These are phyloP conservation scores for Polyplosphaeria fusca DNA, from an alignment of 495 filamentous ascomycete species.

Conservation along the genomic window DNA sequence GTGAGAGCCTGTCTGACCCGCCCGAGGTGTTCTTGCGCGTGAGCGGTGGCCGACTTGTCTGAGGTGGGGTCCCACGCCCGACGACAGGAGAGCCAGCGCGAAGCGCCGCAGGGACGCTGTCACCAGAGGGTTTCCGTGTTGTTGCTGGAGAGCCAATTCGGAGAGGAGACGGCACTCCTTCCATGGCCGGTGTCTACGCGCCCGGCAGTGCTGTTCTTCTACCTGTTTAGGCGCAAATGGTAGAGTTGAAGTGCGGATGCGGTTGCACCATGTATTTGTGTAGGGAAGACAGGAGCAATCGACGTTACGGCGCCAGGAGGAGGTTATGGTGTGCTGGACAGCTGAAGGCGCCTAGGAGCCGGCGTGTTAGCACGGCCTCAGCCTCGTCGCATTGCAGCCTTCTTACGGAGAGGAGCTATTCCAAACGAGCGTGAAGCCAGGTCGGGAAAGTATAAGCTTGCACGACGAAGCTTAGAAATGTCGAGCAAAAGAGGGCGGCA, in stretches of 20 bases:
- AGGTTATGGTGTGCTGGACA: neutral
- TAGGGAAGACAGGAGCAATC: too few relatives aligned
- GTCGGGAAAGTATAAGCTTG: neutral
- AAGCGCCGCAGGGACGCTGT: constrained; percentile 23
- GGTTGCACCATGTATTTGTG: neutral
- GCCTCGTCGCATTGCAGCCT: neutral
- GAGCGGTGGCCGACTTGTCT: constrained; percentile 13
- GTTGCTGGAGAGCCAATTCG: constrained; percentile 24
- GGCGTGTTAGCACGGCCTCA: constrained; percentile 2
- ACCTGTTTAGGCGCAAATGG: neutral
- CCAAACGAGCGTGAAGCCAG: neutral
- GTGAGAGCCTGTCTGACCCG: constrained; percentile 27
- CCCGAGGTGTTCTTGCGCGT: constrained; percentile 17
- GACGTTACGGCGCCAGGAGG: too few relatives aligned
- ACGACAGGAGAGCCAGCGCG: constrained; percentile 31
- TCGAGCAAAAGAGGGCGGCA: too few relatives aligned
- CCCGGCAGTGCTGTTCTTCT: neutral
- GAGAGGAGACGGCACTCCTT: constrained; percentile 26
- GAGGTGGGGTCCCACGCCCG: constrained; percentile 2
- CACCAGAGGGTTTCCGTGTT: constrained; percentile 17
- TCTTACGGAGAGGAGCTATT: neutral
- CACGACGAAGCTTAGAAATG: neutral
- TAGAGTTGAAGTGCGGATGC: neutral
- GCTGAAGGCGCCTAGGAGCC: constrained; percentile 2
- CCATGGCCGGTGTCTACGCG: constrained; percentile 17